Base-by-base conservation (phyloP, 2,329 filamentous ascomycete genomes). In the Ascochyta viciae-villosae region DNA sequence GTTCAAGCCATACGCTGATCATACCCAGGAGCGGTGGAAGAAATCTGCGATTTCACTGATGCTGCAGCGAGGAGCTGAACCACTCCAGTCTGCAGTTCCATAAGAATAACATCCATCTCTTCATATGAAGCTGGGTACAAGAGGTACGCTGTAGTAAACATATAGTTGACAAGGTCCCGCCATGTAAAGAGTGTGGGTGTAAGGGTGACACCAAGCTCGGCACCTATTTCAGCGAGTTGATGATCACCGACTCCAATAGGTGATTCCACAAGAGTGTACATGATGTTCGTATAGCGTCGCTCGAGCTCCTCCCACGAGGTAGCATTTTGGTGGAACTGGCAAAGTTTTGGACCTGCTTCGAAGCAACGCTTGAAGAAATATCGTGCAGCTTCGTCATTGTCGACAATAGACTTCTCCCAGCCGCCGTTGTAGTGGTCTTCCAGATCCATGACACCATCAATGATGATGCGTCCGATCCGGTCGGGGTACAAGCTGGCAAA, bases 331-430 rank as follows among this genome's bases (percentile, higher is more conserved):
- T 55, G 46, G 46, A 64, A 66, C 3, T 23, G 26, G 35, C 66
- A 69, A 4, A 56, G 41, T 2, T 51, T 23, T 7, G 58, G 48
- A 4, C 82, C 82, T 16, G 81, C 84, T 38, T 77, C 72, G 63
- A 81, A 78, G 64, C 86, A 89, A 37, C 80, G 78, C 16, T 75
- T 71, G 62, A 82, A 85, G 54, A 88, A 87, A 16, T 74, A 79
- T 1, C 78, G 70, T 62, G 86, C 78, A 6, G 83, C 79, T 47
- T 79, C 76, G 66, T 88, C 85, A 13, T 82, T 80, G 62, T 87
- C 82, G n/a, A 74, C 74, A 6, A 85, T 64, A 47, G 80, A 76
- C 26, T 40, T 42, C 13, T 56, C 47, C 60, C 57, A 67, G 1
- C 41, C 38, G 1, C 76, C 77, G 22, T 65, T 68, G 46, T 84